These are phyloP conservation scores for Xylariales sp. DNA, from an alignment of 2,329 filamentous ascomycete species.

Conservation along the genomic window DNA sequence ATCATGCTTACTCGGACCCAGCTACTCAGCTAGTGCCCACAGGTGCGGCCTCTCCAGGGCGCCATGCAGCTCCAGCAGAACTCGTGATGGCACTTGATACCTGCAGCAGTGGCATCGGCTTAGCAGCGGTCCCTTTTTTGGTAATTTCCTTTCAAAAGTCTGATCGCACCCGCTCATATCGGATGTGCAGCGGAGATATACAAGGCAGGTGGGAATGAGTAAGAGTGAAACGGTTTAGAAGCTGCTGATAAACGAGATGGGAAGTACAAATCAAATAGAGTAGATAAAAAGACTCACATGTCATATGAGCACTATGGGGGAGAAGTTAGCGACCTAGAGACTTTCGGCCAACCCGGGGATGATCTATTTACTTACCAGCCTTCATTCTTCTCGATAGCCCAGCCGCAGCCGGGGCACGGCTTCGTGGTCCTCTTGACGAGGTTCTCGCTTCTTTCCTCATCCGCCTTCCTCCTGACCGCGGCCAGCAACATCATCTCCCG, in stretches of 20 bases:
- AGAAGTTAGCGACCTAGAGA: neutral
- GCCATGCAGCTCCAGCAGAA: constrained; percentile 12
- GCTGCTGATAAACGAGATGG: neutral
- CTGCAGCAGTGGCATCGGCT: neutral
- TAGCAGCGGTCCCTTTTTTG: neutral
- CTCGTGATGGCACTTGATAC: constrained; percentile 8
- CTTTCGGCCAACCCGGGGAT: neutral
- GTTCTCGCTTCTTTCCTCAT: constrained; percentile 10
- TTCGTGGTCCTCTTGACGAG: constrained; percentile 11
- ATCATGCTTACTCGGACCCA: no score
- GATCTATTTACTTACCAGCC: constrained; percentile 11
- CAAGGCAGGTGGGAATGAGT: no score
- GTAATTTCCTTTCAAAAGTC: no score
- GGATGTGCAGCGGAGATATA: no score
- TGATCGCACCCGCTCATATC: no score
- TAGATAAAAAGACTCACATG: constrained; percentile 8
- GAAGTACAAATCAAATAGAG: neutral
- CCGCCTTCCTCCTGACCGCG: constrained; percentile 4
- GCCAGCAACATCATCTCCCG: constrained; percentile 2
- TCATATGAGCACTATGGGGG: constrained; percentile 14
- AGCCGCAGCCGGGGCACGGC: constrained; percentile 11
- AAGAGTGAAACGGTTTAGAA: neutral
- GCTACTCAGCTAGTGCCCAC: neutral
- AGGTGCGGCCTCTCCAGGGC: neutral
- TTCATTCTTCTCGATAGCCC: constrained; percentile 13